These are phyloP conservation scores for Saccharomycopsis schoenii DNA, from an alignment of 805 yeast genomes.

Conservation along the genomic window DNA sequence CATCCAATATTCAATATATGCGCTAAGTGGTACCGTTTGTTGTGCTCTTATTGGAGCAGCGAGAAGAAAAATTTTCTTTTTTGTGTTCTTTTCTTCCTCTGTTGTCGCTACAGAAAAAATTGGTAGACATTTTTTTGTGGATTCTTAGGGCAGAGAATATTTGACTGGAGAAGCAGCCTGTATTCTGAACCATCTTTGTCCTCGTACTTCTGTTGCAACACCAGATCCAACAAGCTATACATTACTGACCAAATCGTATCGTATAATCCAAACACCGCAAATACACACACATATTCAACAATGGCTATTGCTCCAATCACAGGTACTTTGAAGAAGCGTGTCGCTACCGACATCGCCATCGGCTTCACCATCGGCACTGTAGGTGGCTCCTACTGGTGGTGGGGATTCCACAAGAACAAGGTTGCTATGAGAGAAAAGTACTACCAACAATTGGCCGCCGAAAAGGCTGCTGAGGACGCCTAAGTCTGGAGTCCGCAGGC, in stretches of 20 bases:
- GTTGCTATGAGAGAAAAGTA: constrained; percentile 74
- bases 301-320: constrained; percentile 83
- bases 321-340: constrained; percentile 73
- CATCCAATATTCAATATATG: too few relatives aligned
- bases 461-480: constrained; percentile 37
- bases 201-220: too few relatives aligned
- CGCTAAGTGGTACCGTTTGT: too few relatives aligned
- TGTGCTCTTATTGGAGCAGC: too few relatives aligned
- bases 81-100: background rate
- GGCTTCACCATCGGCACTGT: constrained; percentile 57
- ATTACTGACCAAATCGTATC: too few relatives aligned
- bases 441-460: constrained; percentile 69
- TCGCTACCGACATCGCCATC: constrained; percentile 65
- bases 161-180: too few relatives aligned
- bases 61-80: background rate
- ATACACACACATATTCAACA: background rate
- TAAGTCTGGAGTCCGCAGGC: background rate
- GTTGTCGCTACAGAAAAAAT: too few relatives aligned
- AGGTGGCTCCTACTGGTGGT: constrained; percentile 74
- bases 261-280: too few relatives aligned
- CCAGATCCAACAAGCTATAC: too few relatives aligned
- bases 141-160: too few relatives aligned
- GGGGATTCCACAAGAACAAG: constrained; percentile 66
- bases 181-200: too few relatives aligned
- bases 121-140: too few relatives aligned